A percentile compares a stretch with the other conserved stretches of the same genome.
Conservation (phyloP, 1,284 basidiomycete genomes). For the Puccinia coronata region DNA sequence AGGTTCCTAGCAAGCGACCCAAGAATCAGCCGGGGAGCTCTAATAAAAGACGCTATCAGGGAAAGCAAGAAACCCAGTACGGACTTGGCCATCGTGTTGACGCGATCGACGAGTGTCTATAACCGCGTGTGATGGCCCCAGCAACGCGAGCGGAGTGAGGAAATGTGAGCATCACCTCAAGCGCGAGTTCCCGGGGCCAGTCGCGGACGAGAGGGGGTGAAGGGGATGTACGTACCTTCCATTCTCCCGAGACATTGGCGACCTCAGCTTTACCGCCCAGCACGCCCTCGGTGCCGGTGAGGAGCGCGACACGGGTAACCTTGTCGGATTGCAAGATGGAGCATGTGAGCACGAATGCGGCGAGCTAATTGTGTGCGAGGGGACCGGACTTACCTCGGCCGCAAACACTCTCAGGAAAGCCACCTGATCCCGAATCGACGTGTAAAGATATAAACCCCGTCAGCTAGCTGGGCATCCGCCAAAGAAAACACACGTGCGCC, state of each 20-base stretch:
- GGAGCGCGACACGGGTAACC: conserved; percentile 72
- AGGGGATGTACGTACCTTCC: conserved; percentile 69
- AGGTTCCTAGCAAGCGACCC: conserved; percentile 28
- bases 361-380: background rate
- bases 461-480: background rate
- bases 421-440: conserved; percentile 32
- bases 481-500: background rate
- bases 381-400: conserved; percentile 28
- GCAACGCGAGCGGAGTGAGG: background rate
- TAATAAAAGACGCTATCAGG: too few relatives aligned
- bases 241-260: conserved; percentile 87
- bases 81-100: conserved; percentile 49
- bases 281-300: conserved; percentile 81
- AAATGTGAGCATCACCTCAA: too few relatives aligned
- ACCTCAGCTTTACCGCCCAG: conserved; percentile 91
- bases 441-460: background rate
- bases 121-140: background rate
- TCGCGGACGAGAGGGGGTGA: too few relatives aligned
- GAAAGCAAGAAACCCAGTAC: background rate
- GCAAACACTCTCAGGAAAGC: conserved; percentile 49
- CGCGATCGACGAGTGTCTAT: conserved; percentile 48
- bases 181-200: too few relatives aligned
- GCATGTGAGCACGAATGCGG: too few relatives aligned
- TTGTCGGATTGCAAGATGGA: conserved; percentile 56
- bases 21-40: too few relatives aligned